Evolutionary conservation across 2,329 filamentous ascomycete genomes (phyloP), one percentile per base, ranked within the genome.

Genomic region (Cordyceps tenuipes): DNA sequence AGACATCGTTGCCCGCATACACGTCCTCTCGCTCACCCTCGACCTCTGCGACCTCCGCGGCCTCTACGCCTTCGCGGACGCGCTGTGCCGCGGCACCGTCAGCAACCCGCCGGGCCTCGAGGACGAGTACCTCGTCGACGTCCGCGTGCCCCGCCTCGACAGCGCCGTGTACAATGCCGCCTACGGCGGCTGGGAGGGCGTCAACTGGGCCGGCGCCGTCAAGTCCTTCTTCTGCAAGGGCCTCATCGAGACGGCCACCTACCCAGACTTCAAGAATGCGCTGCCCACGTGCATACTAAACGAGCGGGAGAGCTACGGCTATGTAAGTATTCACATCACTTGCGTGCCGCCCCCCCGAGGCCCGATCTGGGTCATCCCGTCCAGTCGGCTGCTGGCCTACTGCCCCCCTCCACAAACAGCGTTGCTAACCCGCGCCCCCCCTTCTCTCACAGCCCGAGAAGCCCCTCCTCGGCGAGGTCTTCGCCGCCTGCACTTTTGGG

Each of bases 401-500:
- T 8, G 12, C 34, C 34, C 34, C 34, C 34, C 34, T 8, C 17
- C 8, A 13, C 23, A 29, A 8, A 21, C 17, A 13, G 17, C 8
- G 19, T 49, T 49, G 23, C 54, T 41, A 49, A 57, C 46, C 26
- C 19, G 17, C 31, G 17, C 31, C 54, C 15, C 17, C 29, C 7
- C 29, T 29, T 29, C 29, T 29, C 29, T 29, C 17, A 48, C 80
- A 91, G 69, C 75, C 81, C 15, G 69, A 72, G 3, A 70, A 72
- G 63, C 85, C 87, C 0, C 75, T 77, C 5, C 76, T 99, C 0
- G 92, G 91, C 3, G 81, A 90, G 65, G 85, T 96, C 19, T 99
- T 97, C 71, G 88, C 87, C 70, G 88, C 93, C 54, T 97, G 97
- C 69, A 82, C 96, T 34, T 97, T 99, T 70, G 94, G 94, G 0